Evolutionary conservation across 371 early-diverging fungal genomes (phyloP).

Genomic region (Rhizomucor miehei): DNA sequence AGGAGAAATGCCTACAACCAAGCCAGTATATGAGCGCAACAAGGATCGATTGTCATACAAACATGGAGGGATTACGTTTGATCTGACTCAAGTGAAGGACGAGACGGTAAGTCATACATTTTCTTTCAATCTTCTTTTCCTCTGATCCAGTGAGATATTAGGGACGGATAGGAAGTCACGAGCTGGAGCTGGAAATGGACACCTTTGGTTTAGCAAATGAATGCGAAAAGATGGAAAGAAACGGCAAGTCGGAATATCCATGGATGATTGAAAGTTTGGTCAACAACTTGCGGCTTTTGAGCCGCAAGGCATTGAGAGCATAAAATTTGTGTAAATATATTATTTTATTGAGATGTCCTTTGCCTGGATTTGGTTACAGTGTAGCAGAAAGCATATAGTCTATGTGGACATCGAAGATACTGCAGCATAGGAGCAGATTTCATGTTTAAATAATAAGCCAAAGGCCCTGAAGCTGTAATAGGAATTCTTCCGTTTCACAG

Average conservation of each 20-base stretch:
- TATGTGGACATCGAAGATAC: no score
- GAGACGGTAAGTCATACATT: conserved; percentile 17
- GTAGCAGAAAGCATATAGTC: no score
- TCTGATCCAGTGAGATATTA: not conserved
- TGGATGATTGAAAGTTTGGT: conserved; percentile 53
- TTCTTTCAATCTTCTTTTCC: not conserved
- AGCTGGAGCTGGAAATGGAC: conserved; percentile 59
- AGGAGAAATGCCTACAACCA: conserved; percentile 31
- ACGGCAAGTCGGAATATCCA: conserved; percentile 44
- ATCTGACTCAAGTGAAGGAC: conserved; percentile 71
- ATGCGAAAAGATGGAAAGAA: conserved; percentile 29
- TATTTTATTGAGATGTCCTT: no score
- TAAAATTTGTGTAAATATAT: not conserved
- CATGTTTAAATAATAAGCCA: no score
- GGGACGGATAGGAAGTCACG: conserved; percentile 44
- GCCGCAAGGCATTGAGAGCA: conserved; percentile 19
- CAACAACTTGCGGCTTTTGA: conserved; percentile 53
- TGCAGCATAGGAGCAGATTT: no score
- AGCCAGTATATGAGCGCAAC: conserved; percentile 53
- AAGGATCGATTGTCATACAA: conserved; percentile 75
- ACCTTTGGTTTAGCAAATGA: conserved; percentile 35
- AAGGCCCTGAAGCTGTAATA: no score
- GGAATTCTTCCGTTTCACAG: no score
- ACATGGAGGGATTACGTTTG: conserved; percentile 72
- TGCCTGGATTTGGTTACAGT: no score